A percentile compares a stretch with the other conserved stretches of the same genome.
Conservation (phyloP, 208 protist species). For the Trypanosoma grayi region DNA sequence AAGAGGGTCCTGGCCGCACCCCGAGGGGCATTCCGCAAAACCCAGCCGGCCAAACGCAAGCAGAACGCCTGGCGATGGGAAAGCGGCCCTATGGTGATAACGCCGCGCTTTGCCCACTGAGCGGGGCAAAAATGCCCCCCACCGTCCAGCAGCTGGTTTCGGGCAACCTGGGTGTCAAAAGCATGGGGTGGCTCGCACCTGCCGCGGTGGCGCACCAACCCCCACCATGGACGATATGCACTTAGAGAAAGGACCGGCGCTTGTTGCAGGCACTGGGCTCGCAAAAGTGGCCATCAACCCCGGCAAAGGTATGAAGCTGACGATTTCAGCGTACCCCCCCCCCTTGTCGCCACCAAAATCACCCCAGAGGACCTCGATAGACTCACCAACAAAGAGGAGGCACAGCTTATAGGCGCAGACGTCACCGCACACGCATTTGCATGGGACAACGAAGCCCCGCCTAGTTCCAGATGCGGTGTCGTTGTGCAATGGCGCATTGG, state of each 20-base stretch:
- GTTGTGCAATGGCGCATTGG: conserved; percentile 2
- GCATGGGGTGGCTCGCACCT: neutral
- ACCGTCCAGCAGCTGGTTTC: neutral
- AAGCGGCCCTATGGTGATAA: conserved; percentile 2
- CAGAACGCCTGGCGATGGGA: neutral
- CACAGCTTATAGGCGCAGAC: conserved; percentile 1
- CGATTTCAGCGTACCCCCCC: neutral
- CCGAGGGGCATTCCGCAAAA: neutral
- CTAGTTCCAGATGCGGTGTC: neutral
- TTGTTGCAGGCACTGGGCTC: neutral
- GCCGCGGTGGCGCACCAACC: neutral
- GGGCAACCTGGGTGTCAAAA: neutral
- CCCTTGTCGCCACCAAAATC: neutral
- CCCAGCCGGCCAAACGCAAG: neutral
- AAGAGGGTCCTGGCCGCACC: conserved; percentile 2
- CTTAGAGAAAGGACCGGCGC: neutral
- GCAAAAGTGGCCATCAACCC: neutral
- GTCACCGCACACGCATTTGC: neutral
- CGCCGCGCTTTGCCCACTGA: conserved; percentile 2
- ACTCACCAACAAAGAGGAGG: neutral
- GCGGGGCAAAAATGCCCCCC: neutral
- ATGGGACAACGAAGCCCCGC: neutral
- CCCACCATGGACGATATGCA: neutral
- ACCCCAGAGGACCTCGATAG: neutral
- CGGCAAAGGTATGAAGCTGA: neutral